These are phyloP conservation scores for Fragaria nilgerrensis DNA, from an alignment of 306 rosid species.

Conservation along the genomic window DNA sequence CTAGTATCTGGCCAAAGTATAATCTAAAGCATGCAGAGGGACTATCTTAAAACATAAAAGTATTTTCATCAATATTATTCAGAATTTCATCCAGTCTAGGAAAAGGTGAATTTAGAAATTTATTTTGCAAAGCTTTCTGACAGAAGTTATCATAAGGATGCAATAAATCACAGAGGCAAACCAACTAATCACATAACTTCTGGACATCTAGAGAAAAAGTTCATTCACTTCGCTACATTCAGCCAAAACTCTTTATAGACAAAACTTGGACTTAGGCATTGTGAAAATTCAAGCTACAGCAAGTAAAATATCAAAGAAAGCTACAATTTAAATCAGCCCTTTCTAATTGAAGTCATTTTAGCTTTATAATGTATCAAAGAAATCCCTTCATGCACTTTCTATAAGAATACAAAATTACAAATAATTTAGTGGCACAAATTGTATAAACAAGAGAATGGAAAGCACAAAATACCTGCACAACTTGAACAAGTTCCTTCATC, in stretches of 20 bases:
- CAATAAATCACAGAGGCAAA: neutral
- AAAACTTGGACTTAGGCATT: neutral
- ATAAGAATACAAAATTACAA: neutral
- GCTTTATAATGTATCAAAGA: neutral
- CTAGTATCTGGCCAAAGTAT: neutral
- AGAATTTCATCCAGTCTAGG: neutral
- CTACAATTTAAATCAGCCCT: neutral
- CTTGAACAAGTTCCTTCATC: constrained; percentile 77
- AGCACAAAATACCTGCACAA: constrained; percentile 66
- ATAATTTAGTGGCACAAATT: neutral
- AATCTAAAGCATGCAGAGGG: neutral
- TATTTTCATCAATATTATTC: neutral
- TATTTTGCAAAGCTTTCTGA: neutral
- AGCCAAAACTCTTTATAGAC: neutral
- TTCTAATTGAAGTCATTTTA: neutral
- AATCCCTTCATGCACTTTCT: neutral
- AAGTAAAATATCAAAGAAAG: neutral
- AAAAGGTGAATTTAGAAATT: neutral
- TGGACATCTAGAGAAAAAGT: neutral
- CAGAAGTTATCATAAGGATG: neutral
- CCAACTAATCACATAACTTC: neutral
- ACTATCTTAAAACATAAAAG: neutral
- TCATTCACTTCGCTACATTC: neutral
- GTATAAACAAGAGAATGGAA: neutral
- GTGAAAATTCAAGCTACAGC: neutral